These are phyloP conservation scores for Gigaspora rosea DNA, from an alignment of 192 early-diverging fungal species.

Conservation along the genomic window DNA sequence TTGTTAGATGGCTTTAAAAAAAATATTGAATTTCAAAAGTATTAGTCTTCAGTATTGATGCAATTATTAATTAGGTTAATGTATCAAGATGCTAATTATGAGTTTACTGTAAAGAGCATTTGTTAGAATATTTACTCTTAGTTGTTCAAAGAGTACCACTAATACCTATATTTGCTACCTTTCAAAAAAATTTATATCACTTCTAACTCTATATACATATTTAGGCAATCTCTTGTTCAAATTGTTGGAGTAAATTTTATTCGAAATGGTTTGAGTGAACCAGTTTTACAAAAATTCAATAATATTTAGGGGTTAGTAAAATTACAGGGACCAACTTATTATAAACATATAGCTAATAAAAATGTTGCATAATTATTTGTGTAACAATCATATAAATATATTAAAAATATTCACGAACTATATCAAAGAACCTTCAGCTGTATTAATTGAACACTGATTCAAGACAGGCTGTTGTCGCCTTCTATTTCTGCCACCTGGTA, in stretches of 20 bases:
- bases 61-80: neutral
- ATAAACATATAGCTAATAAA: no score
- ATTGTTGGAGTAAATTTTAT: neutral
- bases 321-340: no score
- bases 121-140: slow-evolving; percentile 9
- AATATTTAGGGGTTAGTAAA: no score
- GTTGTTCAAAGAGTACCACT: slow-evolving; percentile 7
- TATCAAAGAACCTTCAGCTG: no score
- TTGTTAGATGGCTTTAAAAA: neutral
- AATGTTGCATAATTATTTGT: no score
- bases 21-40: neutral
- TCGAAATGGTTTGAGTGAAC: neutral
- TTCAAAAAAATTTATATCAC: neutral
- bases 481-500: no score
- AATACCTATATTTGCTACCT: neutral
- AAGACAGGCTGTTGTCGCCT: no score
- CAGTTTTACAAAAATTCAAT: slow-evolving; percentile 10
- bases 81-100: neutral
- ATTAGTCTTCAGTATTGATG: neutral
- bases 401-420: no score
- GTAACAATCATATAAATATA: no score
- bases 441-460: no score
- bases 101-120: neutral
- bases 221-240: slow-evolving; percentile 26
- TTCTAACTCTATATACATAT: neutral